A percentile compares a stretch with the other conserved stretches of the same genome.
phyloP scores from a whole-genome alignment of 805 yeast genomes.

The Saccharomycopsis guyanensis region DNA sequence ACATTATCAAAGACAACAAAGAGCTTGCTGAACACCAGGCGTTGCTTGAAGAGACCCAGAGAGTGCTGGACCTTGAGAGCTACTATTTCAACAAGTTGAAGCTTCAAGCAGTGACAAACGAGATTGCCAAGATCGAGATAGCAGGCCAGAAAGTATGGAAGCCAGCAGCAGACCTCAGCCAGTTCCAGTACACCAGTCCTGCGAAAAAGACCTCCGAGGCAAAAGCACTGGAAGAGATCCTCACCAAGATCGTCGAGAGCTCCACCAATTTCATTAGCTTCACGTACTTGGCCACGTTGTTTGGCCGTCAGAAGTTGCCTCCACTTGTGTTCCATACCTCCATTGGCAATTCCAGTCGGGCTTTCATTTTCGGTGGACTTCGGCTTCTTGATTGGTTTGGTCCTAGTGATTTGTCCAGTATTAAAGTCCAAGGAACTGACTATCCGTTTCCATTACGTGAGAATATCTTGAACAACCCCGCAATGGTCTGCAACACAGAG shows the following conservation, averaged over 20 bases:
- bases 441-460: constrained; percentile 41
- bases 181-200: background rate
- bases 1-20: too few relatives aligned
- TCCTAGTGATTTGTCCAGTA: background rate
- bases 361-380: constrained; percentile 43
- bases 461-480: constrained; percentile 35
- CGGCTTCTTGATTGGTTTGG: constrained; percentile 18
- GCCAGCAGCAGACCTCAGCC: background rate
- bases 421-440: constrained; percentile 23
- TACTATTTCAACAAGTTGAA: constrained; percentile 8
- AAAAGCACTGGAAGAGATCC: background rate
- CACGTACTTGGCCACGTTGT: constrained; percentile 26
- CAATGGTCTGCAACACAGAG: constrained; percentile 32
- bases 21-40: too few relatives aligned
- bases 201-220: background rate
- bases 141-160: constrained; percentile 1
- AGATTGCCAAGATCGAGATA: background rate
- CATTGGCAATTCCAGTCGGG: constrained; percentile 31
- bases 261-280: constrained; percentile 8
- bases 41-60: background rate
- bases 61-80: background rate
- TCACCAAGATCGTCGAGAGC: background rate
- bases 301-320: constrained; percentile 36
- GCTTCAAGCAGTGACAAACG: background rate
- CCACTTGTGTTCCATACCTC: constrained; percentile 38